Base-by-base conservation (phyloP, 2,329 filamentous ascomycete genomes). In the Colletotrichum sp. region DNA sequence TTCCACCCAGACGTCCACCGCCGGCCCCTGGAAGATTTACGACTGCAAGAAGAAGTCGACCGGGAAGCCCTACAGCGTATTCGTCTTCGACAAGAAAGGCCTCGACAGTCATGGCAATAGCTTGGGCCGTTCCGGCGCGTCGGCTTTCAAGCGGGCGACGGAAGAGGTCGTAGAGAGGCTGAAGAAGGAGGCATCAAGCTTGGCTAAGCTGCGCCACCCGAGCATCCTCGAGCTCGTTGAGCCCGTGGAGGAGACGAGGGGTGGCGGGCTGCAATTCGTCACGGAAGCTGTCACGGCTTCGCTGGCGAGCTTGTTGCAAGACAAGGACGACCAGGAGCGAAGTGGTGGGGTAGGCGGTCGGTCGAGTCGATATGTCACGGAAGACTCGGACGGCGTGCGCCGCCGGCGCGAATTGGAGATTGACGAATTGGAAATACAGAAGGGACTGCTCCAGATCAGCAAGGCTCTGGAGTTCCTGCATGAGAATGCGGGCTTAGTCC, bases 21-120 rank as follows among this genome's bases (percentile, higher is more conserved):
- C 96, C 18, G 97, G 97, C 21, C 95, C 96, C 74, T 99, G 97
- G 97, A 98, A 96, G 87, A 97, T 99, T 81, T 96, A 96, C 89
- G 96, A 98, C 87, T 96, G 95, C 75, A 99, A 98, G 89, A 98
- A 98, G 87, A 99, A 98, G 86, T 95, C 94, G 34, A 98, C 96
- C 0, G 95, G 95, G 79, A 98, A 97, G 84, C 85, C 93, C 9
- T 97, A 94, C 71, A 98, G 96, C 18, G 93, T 99, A 79, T 99
- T 99, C 81, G 93, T 99, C 79, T 98, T 99, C 83, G 97, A 99
- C 79, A 93, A 93, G 83, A 98, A 98, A 86, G 92, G 92, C 1
- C 88, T 99, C 71, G 96, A 98, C 74, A 87, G 92, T 12, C 90
- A 93, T 75, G 89, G 91, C 18, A 90, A 88, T 64, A 90, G 92